These are phyloP conservation scores for Ustilago curta DNA, from an alignment of 1,284 basidiomycete species.

Conservation along the genomic window DNA sequence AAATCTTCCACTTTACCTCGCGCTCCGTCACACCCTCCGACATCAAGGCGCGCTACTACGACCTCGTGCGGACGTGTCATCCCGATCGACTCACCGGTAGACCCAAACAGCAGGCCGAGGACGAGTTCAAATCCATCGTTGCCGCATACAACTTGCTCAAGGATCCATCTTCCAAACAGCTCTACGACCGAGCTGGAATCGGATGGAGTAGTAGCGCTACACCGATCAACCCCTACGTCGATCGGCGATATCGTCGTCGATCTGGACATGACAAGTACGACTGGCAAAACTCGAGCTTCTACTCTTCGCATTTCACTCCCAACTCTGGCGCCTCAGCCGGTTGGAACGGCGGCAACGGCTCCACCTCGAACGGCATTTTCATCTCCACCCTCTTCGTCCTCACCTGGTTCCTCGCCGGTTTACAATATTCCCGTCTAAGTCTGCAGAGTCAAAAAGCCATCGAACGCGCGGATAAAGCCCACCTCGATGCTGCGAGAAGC, in stretches of 20 bases:
- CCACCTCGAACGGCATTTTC: conserved; percentile 39
- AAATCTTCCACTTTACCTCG: conserved; percentile 62
- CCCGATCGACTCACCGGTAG: conserved; percentile 50
- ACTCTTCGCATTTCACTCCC: neutral
- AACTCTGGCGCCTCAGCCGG: conserved; percentile 2
- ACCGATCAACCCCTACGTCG: neutral
- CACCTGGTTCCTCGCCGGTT: conserved; percentile 48
- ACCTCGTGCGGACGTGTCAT: conserved; percentile 60
- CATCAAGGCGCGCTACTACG: conserved; percentile 66
- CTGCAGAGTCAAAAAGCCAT: conserved; percentile 44
- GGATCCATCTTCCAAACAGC: conserved; percentile 24
- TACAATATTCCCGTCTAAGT: conserved; percentile 40
- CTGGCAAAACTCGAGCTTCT: conserved; percentile 42
- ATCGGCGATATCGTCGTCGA: conserved; percentile 14
- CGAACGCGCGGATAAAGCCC: conserved; percentile 27
- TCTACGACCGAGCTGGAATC: conserved; percentile 45
- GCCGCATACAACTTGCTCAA: conserved; percentile 57
- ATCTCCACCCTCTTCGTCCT: conserved; percentile 39
- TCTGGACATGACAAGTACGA: conserved; percentile 39
- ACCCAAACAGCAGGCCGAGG: conserved; percentile 32
- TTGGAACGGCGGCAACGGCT: conserved; percentile 40
- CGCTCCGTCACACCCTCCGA: conserved; percentile 30
- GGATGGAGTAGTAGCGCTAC: conserved; percentile 39
- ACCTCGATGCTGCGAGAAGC: conserved; percentile 32
- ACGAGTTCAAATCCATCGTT: conserved; percentile 55